Evolutionary conservation across 1,284 basidiomycete species (phyloP).

Genomic region (Phellopilus nigrolimitatus): DNA sequence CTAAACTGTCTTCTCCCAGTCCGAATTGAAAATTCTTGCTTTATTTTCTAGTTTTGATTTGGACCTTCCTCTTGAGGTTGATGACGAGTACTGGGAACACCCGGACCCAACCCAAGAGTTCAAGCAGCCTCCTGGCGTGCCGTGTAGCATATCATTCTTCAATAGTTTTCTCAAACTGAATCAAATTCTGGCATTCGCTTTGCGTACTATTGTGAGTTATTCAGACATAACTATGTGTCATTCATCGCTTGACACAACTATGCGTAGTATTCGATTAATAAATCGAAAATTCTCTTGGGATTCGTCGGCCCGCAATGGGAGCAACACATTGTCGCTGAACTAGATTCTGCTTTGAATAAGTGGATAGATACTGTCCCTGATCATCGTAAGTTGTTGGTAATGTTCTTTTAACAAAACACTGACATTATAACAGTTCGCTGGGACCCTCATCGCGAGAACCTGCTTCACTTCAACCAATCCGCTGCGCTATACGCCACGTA

Average conservation of each 20-base stretch:
- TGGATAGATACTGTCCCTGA: conserved; percentile 74
- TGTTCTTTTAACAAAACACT: neutral
- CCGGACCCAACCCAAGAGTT: conserved; percentile 47
- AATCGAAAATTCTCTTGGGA: conserved; percentile 53
- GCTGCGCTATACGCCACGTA: conserved; percentile 61
- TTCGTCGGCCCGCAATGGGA: conserved; percentile 61
- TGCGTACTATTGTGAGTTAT: conserved; percentile 57
- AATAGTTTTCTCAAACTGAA: conserved; percentile 54
- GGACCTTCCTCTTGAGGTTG: conserved; percentile 65
- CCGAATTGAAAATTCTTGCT: neutral
- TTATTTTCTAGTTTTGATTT: conserved; percentile 56
- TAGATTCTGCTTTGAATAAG: conserved; percentile 72
- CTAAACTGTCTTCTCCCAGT: neutral
- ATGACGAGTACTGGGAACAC: conserved; percentile 74
- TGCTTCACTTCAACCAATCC: conserved; percentile 63
- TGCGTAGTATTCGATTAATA: conserved; percentile 67
- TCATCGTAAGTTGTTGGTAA: conserved; percentile 42
- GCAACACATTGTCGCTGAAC: conserved; percentile 65
- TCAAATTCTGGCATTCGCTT: conserved; percentile 59
- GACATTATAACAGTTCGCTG: conserved; percentile 49
- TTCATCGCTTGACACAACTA: neutral
- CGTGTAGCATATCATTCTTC: conserved; percentile 52
- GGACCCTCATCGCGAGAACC: conserved; percentile 63
- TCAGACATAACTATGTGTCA: neutral
- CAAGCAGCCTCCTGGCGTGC: conserved; percentile 53